Evolutionary conservation across 495 filamentous ascomycete genomes (phyloP).

Genomic region (Talaromyces ruber): DNA sequence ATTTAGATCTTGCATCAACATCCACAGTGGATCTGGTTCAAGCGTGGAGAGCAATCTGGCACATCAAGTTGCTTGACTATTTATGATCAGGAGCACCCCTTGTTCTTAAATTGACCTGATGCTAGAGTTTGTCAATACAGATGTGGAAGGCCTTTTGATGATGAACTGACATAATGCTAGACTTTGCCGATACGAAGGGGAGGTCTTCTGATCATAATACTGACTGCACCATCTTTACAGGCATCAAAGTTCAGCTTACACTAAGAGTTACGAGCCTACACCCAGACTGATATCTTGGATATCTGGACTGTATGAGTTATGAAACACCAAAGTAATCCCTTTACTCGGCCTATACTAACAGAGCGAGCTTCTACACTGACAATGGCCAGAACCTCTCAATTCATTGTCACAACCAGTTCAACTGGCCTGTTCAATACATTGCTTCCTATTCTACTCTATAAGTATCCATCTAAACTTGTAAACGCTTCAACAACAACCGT

Average conservation of each 20-base stretch:
- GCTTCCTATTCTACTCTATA: neutral
- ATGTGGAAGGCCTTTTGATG: too few relatives aligned
- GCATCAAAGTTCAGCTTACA: neutral
- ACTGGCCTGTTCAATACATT: neutral
- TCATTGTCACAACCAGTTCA: neutral
- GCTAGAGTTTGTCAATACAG: neutral
- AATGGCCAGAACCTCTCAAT: neutral
- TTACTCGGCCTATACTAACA: neutral
- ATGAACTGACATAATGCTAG: neutral
- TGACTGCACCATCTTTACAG: neutral
- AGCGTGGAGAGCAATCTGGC: neutral
- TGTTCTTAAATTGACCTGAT: neutral
- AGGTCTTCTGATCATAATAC: neutral
- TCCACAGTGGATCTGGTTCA: too few relatives aligned
- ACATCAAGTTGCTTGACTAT: neutral
- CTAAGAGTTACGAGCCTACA: neutral
- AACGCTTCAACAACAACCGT: slow-evolving; percentile 10
- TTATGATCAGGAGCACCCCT: neutral
- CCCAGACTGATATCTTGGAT: neutral
- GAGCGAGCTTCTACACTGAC: neutral
- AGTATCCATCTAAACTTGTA: neutral
- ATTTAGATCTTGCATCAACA: too few relatives aligned
- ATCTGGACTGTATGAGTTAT: neutral
- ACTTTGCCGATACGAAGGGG: neutral
- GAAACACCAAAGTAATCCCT: neutral